Evolutionary conservation across 164 flowering plant species (phyloP).

Genomic region (Warburgia ugandensis): DNA sequence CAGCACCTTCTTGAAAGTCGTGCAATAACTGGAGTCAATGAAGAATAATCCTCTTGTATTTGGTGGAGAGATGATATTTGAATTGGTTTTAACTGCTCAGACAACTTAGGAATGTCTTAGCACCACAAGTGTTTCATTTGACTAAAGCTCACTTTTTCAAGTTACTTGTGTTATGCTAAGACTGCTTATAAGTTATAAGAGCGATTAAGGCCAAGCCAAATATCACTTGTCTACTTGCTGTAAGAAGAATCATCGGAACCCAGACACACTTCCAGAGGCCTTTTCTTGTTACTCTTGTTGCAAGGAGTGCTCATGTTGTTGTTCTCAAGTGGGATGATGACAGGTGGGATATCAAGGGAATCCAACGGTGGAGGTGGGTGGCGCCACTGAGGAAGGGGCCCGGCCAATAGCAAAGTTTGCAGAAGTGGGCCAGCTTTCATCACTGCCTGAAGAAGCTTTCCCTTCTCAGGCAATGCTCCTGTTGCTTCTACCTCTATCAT

Average conservation of each 20-base stretch:
- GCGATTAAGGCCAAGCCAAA: too few species aligned
- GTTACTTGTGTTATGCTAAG: too few species aligned
- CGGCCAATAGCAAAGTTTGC: slow-evolving; percentile 81
- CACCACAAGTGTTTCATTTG: too few species aligned
- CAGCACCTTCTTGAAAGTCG: too few species aligned
- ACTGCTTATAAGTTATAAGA: too few species aligned
- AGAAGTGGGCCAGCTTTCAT: slow-evolving; percentile 96
- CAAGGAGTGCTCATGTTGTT: slow-evolving; percentile 19
- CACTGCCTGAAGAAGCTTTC: slow-evolving; percentile 85
- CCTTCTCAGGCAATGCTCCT: slow-evolving; percentile 66
- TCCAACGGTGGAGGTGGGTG: slow-evolving; percentile 91
- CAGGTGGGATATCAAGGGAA: slow-evolving; percentile 77
- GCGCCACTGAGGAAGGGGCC: slow-evolving; percentile 92
- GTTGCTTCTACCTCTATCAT: slow-evolving; percentile 18
- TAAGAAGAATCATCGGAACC: slow-evolving; percentile 27
- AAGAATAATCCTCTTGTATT: slow-evolving; percentile 48
- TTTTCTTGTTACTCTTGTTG: slow-evolving; percentile 29
- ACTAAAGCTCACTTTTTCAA: too few species aligned
- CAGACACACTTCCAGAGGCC: slow-evolving; percentile 24
- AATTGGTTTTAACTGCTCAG: too few species aligned
- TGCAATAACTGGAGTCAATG: slow-evolving; percentile 24
- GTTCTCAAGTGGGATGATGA: slow-evolving; percentile 34
- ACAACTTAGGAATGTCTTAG: too few species aligned
- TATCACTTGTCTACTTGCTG: too few species aligned
- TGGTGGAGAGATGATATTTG: too few species aligned